Percentiles rank a stretch among this genome's conserved stretches.
phyloP scores from a whole-genome alignment of 108 stramenopile species.

The Stephanodiscus minutulus region DNA sequence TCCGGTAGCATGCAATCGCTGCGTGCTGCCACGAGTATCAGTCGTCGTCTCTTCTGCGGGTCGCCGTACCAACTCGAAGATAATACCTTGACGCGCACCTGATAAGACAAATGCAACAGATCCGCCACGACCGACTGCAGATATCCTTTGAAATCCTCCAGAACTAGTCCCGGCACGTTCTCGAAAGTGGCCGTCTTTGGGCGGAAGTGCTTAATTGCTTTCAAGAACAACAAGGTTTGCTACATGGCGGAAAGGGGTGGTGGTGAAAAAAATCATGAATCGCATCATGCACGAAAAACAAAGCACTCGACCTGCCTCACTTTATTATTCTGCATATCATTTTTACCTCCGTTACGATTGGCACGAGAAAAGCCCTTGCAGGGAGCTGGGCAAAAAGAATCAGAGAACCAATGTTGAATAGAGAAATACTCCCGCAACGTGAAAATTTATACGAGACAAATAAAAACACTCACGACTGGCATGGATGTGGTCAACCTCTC shows the following conservation, averaged over 20 bases:
- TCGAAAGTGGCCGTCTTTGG: conserved; percentile 55
- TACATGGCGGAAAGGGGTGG: background rate
- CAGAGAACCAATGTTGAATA: no score
- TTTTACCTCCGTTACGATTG: conserved; percentile 57
- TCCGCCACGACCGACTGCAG: conserved; percentile 31
- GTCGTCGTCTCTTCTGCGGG: conserved; percentile 53
- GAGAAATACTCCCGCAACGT: background rate
- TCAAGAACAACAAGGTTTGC: conserved; percentile 50
- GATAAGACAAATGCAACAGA: conserved; percentile 50
- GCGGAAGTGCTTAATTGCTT: conserved; percentile 44
- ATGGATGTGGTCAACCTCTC: conserved; percentile 49
- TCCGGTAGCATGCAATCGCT: conserved; percentile 38
- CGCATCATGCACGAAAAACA: conserved; percentile 3
- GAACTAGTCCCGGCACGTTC: conserved; percentile 53
- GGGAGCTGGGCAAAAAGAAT: conserved; percentile 30
- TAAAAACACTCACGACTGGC: conserved; percentile 16
- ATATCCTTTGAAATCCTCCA: conserved; percentile 29
- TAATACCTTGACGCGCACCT: conserved; percentile 47
- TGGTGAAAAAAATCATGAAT: background rate
- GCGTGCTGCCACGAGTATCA: conserved; percentile 52
- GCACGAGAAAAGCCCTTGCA: conserved; percentile 69
- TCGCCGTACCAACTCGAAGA: conserved; percentile 51
- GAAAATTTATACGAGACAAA: background rate
- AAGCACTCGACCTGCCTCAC: conserved; percentile 8
- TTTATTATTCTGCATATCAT: conserved; percentile 52